Evolutionary conservation across 2,329 filamentous ascomycete species (phyloP).

Genomic region (Aureobasidium sp.): DNA sequence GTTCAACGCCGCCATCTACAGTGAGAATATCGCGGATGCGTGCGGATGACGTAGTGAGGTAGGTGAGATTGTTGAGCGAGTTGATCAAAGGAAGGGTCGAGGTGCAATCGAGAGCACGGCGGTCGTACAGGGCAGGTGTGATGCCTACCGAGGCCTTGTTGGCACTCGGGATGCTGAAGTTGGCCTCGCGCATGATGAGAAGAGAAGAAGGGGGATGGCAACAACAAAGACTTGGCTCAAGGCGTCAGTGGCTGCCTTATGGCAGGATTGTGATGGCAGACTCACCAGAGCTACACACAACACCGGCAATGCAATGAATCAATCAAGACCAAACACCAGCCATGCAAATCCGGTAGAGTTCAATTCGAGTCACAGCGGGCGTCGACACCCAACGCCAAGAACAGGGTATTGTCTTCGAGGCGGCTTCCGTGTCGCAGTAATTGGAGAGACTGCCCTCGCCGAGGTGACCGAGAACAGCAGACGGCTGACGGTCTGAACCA

Average conservation of each 20-base stretch:
- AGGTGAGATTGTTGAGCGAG: slow-evolving; percentile 96
- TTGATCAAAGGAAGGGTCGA: slow-evolving; percentile 97
- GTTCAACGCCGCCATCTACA: slow-evolving; percentile 95
- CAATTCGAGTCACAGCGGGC: slow-evolving; percentile 7
- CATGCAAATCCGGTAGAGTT: slow-evolving; percentile 9
- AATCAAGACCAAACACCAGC: slow-evolving; percentile 14
- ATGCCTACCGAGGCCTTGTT: slow-evolving; percentile 99
- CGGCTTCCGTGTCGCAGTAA: background rate
- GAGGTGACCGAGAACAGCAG: background rate
- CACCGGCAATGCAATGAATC: slow-evolving; percentile 12
- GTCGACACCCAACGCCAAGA: slow-evolving; percentile 11
- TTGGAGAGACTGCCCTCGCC: background rate
- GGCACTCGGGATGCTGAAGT: slow-evolving; percentile 98
- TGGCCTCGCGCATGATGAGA: slow-evolving; percentile 85
- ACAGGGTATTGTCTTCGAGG: background rate
- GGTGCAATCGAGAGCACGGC: slow-evolving; percentile 93
- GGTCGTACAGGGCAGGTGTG: slow-evolving; percentile 95
- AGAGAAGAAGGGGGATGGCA: slow-evolving; percentile 34
- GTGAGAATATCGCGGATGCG: slow-evolving; percentile 96
- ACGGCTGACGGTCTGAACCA: background rate
- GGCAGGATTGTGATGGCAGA: background rate
- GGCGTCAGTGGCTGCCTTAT: slow-evolving; percentile 9
- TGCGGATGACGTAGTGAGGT: slow-evolving; percentile 94
- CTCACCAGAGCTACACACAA: slow-evolving; percentile 13
- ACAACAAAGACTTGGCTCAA: slow-evolving; percentile 15